A percentile compares a stretch with the other conserved stretches of the same genome.
phyloP scores from a whole-genome alignment of 371 early-diverging fungal species.

The Funneliformis caledonium region DNA sequence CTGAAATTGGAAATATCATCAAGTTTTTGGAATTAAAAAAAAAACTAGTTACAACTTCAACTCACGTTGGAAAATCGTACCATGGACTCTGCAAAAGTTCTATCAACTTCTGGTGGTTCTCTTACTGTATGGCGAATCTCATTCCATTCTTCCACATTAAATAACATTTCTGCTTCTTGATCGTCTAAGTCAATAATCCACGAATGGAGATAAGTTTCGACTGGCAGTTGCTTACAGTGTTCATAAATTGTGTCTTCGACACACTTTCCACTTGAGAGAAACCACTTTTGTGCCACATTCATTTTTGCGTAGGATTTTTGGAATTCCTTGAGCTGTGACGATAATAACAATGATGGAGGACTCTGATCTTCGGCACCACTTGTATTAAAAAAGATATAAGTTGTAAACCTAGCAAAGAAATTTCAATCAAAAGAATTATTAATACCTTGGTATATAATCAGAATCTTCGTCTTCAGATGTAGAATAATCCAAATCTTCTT shows the following conservation, averaged over 20 bases:
- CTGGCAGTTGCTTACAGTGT: slow-evolving; percentile 13
- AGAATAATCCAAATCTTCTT: too few species aligned
- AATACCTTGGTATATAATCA: slow-evolving; percentile 16
- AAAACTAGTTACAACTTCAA: slow-evolving; percentile 30
- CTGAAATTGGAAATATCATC: slow-evolving; percentile 35
- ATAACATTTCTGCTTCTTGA: slow-evolving; percentile 10
- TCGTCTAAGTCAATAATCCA: slow-evolving; percentile 32
- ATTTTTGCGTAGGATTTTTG: slow-evolving; percentile 9
- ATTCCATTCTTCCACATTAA: slow-evolving; percentile 13
- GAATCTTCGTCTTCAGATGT: neutral
- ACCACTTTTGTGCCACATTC: slow-evolving; percentile 11
- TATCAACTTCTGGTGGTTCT: slow-evolving; percentile 29
- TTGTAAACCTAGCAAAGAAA: slow-evolving; percentile 9
- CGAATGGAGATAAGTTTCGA: neutral
- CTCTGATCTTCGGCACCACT: neutral
- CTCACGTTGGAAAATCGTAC: slow-evolving; percentile 35
- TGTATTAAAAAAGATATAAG: slow-evolving; percentile 6
- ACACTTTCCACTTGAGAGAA: slow-evolving; percentile 20
- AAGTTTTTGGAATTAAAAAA: too few species aligned
- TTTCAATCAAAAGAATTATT: slow-evolving; percentile 13
- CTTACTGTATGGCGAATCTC: slow-evolving; percentile 15
- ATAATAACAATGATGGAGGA: neutral
- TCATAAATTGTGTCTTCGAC: slow-evolving; percentile 20
- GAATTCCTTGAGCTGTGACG: slow-evolving; percentile 12
- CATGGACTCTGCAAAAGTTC: slow-evolving; percentile 27